Conservation (phyloP, 2,329 filamentous ascomycete species). For the Scedosporium aurantiacum region DNA sequence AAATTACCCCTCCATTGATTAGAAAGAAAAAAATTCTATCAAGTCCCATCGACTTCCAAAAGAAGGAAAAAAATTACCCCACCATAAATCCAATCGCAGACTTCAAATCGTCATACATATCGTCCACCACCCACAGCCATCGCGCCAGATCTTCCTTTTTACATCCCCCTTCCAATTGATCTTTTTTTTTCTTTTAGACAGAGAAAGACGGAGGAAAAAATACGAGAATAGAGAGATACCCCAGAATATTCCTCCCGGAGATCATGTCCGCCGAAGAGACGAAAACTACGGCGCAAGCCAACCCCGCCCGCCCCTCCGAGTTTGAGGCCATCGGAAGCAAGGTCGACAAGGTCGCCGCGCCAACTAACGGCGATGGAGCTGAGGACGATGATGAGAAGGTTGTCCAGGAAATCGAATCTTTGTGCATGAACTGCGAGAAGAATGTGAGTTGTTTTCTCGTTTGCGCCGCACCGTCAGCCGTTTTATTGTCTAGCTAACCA, state of each 20-base stretch:
- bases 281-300: conserved; percentile 21
- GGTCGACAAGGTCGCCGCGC: conserved; percentile 38
- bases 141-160: background rate
- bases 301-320: conserved; percentile 36
- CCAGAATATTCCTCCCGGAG: background rate
- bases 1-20: conserved; percentile 2
- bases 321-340: conserved; percentile 54
- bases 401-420: conserved; percentile 61
- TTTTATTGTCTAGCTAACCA: conserved; percentile 10
- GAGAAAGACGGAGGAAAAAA: background rate
- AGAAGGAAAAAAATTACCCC: conserved; percentile 1
- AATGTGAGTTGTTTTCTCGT: conserved; percentile 42
- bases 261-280: conserved; percentile 31
- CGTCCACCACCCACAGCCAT: background rate
- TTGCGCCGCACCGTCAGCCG: background rate
- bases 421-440: conserved; percentile 79
- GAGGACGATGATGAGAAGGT: conserved; percentile 39
- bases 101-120: background rate
- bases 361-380: conserved; percentile 19
- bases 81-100: background rate
- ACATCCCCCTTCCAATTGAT: background rate
- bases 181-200: background rate
- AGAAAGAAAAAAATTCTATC: background rate
- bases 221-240: background rate
- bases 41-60: background rate